Evolutionary conservation across 2,329 filamentous ascomycete species (phyloP).

Genomic region (Metarhizium robertsii): DNA sequence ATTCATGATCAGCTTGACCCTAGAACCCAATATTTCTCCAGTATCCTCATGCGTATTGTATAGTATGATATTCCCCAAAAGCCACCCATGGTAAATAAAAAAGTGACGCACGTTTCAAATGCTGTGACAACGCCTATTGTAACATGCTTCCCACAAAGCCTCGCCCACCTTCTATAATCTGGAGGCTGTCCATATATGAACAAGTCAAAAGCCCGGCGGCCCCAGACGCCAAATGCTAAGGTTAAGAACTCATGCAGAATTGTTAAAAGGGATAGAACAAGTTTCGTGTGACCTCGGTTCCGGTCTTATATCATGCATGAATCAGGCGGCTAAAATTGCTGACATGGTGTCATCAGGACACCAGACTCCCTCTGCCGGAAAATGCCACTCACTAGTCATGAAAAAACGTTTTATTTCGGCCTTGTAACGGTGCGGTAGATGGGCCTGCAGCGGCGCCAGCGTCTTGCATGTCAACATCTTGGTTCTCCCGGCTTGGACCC

Average conservation of each 20-base stretch:
- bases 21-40: background rate
- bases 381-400: constrained; percentile 25
- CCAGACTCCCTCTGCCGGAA: background rate
- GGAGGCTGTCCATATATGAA: constrained; percentile 19
- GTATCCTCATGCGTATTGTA: constrained; percentile 11
- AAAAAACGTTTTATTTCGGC: constrained; percentile 40
- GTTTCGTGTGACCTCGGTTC: background rate
- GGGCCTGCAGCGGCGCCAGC: constrained; percentile 46
- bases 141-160: constrained; percentile 24
- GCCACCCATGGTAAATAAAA: background rate
- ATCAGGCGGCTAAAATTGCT: background rate
- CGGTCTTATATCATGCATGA: background rate
- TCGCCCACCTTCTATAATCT: constrained; percentile 21
- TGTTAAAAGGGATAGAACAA: constrained; percentile 3
- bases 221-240: background rate
- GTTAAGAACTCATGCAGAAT: background rate
- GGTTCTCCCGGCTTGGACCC: constrained; percentile 24
- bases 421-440: constrained; percentile 21
- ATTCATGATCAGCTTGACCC: background rate
- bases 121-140: constrained; percentile 24
- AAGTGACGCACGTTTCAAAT: constrained; percentile 9
- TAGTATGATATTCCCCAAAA: constrained; percentile 17
- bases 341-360: constrained; percentile 7
- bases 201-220: constrained; percentile 14
- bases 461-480: constrained; percentile 49